Evolutionary conservation across 2,329 filamentous ascomycete species (phyloP).

Genomic region (Mycosphaerella arachidis): DNA sequence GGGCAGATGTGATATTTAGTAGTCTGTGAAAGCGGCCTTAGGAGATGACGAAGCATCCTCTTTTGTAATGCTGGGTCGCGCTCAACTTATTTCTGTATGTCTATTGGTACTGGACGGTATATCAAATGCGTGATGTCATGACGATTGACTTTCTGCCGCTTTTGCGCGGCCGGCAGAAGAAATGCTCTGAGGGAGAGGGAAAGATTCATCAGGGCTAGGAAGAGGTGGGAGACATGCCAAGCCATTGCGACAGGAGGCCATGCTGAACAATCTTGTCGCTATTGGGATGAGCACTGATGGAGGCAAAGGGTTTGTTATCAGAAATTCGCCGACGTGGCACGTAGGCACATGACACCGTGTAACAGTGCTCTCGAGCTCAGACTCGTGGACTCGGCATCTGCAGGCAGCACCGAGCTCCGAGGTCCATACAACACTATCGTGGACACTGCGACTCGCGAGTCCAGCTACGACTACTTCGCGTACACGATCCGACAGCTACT

Average conservation of each 20-base stretch:
- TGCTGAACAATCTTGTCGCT: not conserved
- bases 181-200: not conserved
- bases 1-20: not conserved
- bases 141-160: constrained; percentile 2
- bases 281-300: not conserved
- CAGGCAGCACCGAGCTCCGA: not conserved
- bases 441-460: not conserved
- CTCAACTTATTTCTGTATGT: not conserved
- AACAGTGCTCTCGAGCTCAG: not conserved
- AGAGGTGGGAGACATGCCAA: not conserved
- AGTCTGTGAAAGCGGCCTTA: constrained; percentile 1
- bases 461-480: not conserved
- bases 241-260: not conserved
- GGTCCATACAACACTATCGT: not conserved
- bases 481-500: not conserved
- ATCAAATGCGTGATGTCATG: constrained; percentile 7
- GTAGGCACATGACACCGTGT: not conserved
- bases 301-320: not conserved
- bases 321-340: not conserved
- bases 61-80: not conserved
- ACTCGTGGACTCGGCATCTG: not conserved
- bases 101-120: not conserved
- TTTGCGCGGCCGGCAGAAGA: not conserved
- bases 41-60: constrained; percentile 5
- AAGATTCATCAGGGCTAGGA: not conserved